Evolutionary conservation across 805 yeast species (phyloP).

Genomic region (Metschnikowia lunata): DNA sequence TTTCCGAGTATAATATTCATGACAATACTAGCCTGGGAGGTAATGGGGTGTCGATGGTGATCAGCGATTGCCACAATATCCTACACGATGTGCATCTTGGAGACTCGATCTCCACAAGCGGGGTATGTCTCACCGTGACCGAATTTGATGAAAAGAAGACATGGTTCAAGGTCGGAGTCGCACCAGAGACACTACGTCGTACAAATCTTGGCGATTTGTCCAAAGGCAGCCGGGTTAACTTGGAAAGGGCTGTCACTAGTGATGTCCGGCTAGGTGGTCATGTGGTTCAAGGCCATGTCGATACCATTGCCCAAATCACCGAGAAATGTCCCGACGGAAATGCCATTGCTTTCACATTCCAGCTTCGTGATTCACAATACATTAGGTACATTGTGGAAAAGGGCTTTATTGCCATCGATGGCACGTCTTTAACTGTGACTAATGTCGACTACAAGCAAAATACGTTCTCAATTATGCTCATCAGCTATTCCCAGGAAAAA

Average conservation of each 20-base stretch:
- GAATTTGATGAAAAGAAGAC: conserved; percentile 51
- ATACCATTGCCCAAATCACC: conserved; percentile 71
- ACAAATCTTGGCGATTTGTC: conserved; percentile 66
- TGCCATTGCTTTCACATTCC: conserved; percentile 71
- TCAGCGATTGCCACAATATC: conserved; percentile 57
- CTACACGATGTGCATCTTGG: conserved; percentile 84
- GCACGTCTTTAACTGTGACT: conserved; percentile 87
- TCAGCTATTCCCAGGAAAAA: conserved; percentile 80
- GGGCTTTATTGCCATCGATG: conserved; percentile 91
- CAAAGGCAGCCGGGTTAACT: conserved; percentile 63
- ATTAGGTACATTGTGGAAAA: conserved; percentile 83
- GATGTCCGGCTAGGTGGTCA: conserved; percentile 94
- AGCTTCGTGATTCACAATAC: conserved; percentile 57
- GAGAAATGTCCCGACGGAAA: conserved; percentile 59
- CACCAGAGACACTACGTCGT: conserved; percentile 86
- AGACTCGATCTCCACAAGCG: conserved; percentile 88
- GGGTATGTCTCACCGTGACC: conserved; percentile 89
- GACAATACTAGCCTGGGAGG: conserved; percentile 59
- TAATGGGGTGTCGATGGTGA: conserved; percentile 67
- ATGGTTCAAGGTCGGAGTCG: conserved; percentile 80
- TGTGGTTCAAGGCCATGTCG: conserved; percentile 96
- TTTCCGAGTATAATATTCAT: conserved; percentile 40
- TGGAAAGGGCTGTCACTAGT: conserved; percentile 87
- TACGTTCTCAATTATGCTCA: conserved; percentile 82
- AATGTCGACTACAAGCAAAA: conserved; percentile 55